Percentiles rank a stretch among this genome's conserved stretches.
phyloP scores from a whole-genome alignment of 805 yeast genomes.

The Wickerhamiella kurtzmanii region DNA sequence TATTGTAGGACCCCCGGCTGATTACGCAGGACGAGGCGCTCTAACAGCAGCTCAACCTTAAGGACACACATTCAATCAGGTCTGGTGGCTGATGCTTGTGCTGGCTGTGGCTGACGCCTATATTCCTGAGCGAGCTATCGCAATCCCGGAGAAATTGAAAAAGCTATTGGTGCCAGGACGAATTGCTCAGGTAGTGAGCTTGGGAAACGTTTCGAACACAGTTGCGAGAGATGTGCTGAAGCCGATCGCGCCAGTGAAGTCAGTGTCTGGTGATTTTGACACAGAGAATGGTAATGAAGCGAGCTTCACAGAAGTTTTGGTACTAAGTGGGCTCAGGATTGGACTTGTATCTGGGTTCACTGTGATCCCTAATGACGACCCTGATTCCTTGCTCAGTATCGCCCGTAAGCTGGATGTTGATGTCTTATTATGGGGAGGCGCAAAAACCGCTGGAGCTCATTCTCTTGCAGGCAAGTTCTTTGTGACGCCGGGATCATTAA shows the following conservation, averaged over 20 bases:
- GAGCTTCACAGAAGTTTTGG: conserved; percentile 53
- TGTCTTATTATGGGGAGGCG: conserved; percentile 82
- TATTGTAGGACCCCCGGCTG: too few relatives aligned
- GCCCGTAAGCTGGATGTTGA: conserved; percentile 91
- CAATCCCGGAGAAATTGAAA: conserved; percentile 38
- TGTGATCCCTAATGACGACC: conserved; percentile 75
- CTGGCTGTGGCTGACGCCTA: conserved; percentile 82
- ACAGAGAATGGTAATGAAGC: conserved; percentile 29
- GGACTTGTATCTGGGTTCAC: conserved; percentile 81
- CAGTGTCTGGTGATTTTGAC: conserved; percentile 79
- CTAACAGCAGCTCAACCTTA: too few relatives aligned
- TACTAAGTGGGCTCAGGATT: conserved; percentile 56
- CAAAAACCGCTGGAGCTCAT: conserved; percentile 86
- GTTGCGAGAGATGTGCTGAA: conserved; percentile 52
- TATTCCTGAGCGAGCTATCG: conserved; percentile 75
- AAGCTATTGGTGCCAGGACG: conserved; percentile 73
- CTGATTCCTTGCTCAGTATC: conserved; percentile 62
- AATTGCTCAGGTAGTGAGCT: conserved; percentile 68
- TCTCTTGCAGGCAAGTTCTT: conserved; percentile 86
- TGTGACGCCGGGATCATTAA: conserved; percentile 93
- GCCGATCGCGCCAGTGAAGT: conserved; percentile 48
- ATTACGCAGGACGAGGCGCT: too few relatives aligned
- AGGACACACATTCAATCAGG: not conserved
- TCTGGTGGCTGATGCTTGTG: conserved; percentile 37
- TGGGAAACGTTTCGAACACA: conserved; percentile 67